Evolutionary conservation across 352 stramenopile species (phyloP), one percentile per base, ranked within the genome.

Genomic region (Globisporangium barbulae): DNA sequence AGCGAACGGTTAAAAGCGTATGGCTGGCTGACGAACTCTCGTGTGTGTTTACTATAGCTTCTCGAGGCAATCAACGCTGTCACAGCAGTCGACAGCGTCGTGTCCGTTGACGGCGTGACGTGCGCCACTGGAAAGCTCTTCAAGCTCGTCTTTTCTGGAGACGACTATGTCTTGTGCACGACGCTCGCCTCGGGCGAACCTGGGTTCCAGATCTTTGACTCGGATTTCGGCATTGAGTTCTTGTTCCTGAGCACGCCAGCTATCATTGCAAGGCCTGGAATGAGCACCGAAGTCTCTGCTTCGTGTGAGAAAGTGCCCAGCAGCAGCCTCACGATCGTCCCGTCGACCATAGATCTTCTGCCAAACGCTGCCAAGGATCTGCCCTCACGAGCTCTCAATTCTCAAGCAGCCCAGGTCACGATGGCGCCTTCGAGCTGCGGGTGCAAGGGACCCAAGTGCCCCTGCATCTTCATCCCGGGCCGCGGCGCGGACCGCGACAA

Each of bases 401-500:
- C 37, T 4, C 59, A 72, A 39, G 50, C 59, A 64, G 60, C 59
- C 7, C 55, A 74, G 49, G 54, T 48, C 15, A 57, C 52, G 13
- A 48, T 74, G 6, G 56, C 52, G 3, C 61, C 64, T 8, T 58
- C 75, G 12, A 56, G 53, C 19, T 89, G 78, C 48, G 45, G 61
- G 8, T 89, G 80, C 70, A 77, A 76, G 54, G 67, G 71, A 10
- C 66, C 49, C 31, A 37, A 62, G 13, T 71, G 76, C 7, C 53
- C 74, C 12, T 91, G 82, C 42, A 55, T 91, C 22, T 89, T 91
- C 55, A 64, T 91, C 60, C 73, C 81, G 21, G 82, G 79, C 10
- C 53, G 88, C 19, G 82, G 69, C 33, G 66, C 70, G 35, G 67
- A 70, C 15, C 54, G 63, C 1, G 73, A 85, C 7, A 37, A 62